Evolutionary conservation across 139 green algal genomes (phyloP).

Genomic region (Diplosphaera chodatii): DNA sequence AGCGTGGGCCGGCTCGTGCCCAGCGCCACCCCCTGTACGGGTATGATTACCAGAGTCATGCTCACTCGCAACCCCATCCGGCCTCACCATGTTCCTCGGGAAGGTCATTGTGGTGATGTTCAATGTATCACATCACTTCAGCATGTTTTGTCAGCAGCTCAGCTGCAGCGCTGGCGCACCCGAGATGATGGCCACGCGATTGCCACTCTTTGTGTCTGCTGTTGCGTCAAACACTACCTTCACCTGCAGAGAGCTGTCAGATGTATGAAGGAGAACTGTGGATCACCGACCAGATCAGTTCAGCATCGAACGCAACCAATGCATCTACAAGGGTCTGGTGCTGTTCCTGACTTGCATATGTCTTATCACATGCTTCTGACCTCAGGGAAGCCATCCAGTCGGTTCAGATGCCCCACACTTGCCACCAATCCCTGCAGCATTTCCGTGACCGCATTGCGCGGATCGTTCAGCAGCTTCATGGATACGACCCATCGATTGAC

Average conservation of each 20-base stretch:
- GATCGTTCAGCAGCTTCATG: constrained; percentile 34
- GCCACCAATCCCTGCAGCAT: constrained; percentile 36
- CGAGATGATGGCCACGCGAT: constrained; percentile 52
- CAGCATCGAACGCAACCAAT: too few species aligned
- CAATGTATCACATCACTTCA: too few species aligned
- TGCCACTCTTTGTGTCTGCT: not conserved
- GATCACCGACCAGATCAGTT: too few species aligned
- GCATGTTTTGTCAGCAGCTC: not conserved
- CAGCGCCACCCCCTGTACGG: constrained; percentile 64
- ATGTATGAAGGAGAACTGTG: too few species aligned
- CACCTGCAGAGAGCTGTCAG: constrained; percentile 22
- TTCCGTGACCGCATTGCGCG: constrained; percentile 27
- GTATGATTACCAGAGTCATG: too few species aligned
- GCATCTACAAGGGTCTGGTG: not conserved
- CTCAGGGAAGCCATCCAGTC: constrained; percentile 46
- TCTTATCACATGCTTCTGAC: too few species aligned
- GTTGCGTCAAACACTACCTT: constrained; percentile 38
- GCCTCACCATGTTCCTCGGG: too few species aligned
- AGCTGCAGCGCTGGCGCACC: constrained; percentile 7
- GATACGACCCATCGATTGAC: too few species aligned
- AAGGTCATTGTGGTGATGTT: too few species aligned
- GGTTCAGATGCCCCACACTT: constrained; percentile 10
- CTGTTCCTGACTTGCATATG: too few species aligned
- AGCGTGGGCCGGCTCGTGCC: constrained; percentile 81
- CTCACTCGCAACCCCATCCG: too few species aligned